Evolutionary conservation across 2,329 filamentous ascomycete genomes (phyloP).

Genomic region (Torrubiella hemipterigena): DNA sequence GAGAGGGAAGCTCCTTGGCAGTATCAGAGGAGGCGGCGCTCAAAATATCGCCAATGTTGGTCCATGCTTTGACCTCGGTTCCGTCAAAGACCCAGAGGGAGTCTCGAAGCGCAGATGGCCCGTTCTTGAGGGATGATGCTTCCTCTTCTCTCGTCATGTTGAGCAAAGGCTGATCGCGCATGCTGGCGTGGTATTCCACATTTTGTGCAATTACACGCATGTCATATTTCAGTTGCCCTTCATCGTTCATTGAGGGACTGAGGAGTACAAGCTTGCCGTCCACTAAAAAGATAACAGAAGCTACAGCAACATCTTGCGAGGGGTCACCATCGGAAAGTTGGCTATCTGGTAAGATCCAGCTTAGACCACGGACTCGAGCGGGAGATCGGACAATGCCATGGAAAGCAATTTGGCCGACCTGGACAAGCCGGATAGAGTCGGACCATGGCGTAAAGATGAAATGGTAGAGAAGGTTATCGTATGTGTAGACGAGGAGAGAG

Average conservation of each 20-base stretch:
- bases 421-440: slow-evolving; percentile 64
- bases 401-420: slow-evolving; percentile 96
- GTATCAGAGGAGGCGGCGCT: slow-evolving; percentile 54
- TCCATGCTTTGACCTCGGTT: slow-evolving; percentile 74
- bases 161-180: slow-evolving; percentile 63
- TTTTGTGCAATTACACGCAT: slow-evolving; percentile 96
- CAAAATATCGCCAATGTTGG: slow-evolving; percentile 75
- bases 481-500: slow-evolving; percentile 90
- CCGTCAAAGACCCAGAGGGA: slow-evolving; percentile 95
- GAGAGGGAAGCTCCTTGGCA: slow-evolving; percentile 57
- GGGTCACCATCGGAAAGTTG: slow-evolving; percentile 87
- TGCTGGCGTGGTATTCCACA: slow-evolving; percentile 87
- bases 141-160: slow-evolving; percentile 17
- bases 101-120: slow-evolving; percentile 51
- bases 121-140: slow-evolving; percentile 12
- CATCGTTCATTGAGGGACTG: slow-evolving; percentile 72
- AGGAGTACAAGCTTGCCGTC: slow-evolving; percentile 92
- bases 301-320: slow-evolving; percentile 86
- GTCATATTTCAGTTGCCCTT: slow-evolving; percentile 86
- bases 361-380: slow-evolving; percentile 80
- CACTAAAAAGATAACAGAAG: slow-evolving; percentile 90
- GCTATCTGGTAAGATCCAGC: slow-evolving; percentile 88
- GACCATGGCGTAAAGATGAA: slow-evolving; percentile 71
- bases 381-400: slow-evolving; percentile 93
- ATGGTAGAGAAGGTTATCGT: slow-evolving; percentile 91